Conservation (phyloP, 768 basidiomycete species). For the Trametes elegans region DNA sequence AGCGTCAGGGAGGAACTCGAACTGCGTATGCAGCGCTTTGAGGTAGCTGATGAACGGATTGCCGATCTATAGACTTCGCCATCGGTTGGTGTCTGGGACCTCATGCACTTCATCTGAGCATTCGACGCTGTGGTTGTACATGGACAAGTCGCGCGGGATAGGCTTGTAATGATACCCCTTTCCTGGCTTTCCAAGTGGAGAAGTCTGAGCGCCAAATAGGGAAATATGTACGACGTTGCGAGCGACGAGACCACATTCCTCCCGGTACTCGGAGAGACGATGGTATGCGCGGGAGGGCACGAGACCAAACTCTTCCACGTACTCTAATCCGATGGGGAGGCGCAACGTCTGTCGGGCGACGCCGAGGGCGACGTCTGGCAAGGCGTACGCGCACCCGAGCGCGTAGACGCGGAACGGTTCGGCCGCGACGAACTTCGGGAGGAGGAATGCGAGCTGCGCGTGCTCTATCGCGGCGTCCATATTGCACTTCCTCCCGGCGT, state of each 20-base stretch:
- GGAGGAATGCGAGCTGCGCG: background rate
- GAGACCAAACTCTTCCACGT: background rate
- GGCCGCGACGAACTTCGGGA: background rate
- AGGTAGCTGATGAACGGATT: background rate
- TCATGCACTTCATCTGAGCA: too few relatives aligned
- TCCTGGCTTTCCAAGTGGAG: too few relatives aligned
- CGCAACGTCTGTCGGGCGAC: background rate
- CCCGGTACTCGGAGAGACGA: background rate
- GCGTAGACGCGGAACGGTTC: background rate
- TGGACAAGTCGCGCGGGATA: too few relatives aligned
- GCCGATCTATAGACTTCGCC: too few relatives aligned
- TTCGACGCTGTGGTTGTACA: too few relatives aligned
- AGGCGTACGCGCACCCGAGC: background rate
- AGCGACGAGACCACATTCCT: background rate
- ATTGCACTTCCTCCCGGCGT: constrained; percentile 19
- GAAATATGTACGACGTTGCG: background rate
- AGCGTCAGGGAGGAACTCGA: background rate
- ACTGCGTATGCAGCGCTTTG: background rate
- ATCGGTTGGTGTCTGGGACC: too few relatives aligned
- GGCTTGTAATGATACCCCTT: too few relatives aligned
- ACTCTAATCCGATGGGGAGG: background rate
- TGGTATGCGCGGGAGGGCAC: background rate
- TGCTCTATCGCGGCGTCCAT: constrained; percentile 2
- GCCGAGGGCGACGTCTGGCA: background rate
- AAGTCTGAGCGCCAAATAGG: too few relatives aligned